Evolutionary conservation across 2,329 filamentous ascomycete genomes (phyloP), one percentile per base, ranked within the genome.

Genomic region (Monilinia fructigena): DNA sequence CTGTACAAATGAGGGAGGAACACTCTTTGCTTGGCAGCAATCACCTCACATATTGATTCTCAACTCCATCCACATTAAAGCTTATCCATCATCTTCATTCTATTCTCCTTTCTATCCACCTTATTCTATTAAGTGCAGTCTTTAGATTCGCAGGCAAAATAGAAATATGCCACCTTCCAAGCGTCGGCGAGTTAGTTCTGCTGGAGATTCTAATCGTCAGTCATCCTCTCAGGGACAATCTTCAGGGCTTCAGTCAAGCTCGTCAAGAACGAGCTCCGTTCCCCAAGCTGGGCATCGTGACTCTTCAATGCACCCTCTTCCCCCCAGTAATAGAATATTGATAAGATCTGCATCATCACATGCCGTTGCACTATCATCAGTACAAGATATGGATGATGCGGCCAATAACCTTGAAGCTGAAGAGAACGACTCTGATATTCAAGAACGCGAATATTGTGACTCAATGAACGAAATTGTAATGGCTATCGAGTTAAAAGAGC

Each of bases 401-500:
- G 59, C 68, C 66, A 64, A 65, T n/a, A n/a, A 47, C 48, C 52
- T 63, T 14, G 61, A 65, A 16, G 45, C 62, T 5, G 65, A 66
- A 55, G 75, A 77, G 68, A 73, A 72, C 42, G 76, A 77, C 59
- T 76, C 12, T 20, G 74, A 75, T 38, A 72, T 74, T 50, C 72
- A 75, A 55, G 71, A 74, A 40, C 73, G 74, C 7, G 77, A 78
- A 60, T 77, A 81, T 47, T 79, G 81, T 47, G 85, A 88, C 66
- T 75, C 79, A 0, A 74, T 87, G 48, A 84, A 85, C 66, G 91
- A 95, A 74, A 79, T 92, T 35, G 84, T 96, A 67, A 91, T 96
- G 86, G 91, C 92, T 0, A 80, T 97, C 31, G 88, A 96, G 67
- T 82, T 94, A 75, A 86, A 84, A 69, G 84, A 88, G n/a, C 83